Evolutionary conservation across 2,329 filamentous ascomycete species (phyloP).

Genomic region (Fusarium tuaranense): DNA sequence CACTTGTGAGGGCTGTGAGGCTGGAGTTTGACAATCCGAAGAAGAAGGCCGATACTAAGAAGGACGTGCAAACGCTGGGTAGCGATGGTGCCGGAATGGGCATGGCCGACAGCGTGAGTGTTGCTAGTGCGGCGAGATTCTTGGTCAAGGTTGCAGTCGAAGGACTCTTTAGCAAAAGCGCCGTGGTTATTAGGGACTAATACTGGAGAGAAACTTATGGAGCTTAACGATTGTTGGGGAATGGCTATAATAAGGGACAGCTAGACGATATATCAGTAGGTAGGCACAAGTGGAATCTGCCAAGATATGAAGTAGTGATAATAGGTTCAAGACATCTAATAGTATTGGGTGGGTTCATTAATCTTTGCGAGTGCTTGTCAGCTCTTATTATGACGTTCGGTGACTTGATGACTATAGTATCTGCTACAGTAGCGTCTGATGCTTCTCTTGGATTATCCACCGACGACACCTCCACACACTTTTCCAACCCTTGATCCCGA

Average conservation of each 20-base stretch:
- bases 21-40: constrained; percentile 46
- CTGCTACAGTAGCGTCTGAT: neutral
- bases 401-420: neutral
- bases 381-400: neutral
- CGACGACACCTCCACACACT: neutral
- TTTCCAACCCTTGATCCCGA: neutral
- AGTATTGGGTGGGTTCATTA: neutral
- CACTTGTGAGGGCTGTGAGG: constrained; percentile 49
- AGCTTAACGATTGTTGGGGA: neutral
- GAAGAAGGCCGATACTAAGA: neutral
- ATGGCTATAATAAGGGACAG: neutral
- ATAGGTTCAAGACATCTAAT: neutral
- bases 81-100: constrained; percentile 48
- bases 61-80: constrained; percentile 44
- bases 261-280: neutral
- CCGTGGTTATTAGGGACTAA: constrained; percentile 35
- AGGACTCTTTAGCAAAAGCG: constrained; percentile 31
- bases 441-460: neutral
- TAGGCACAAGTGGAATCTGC: neutral
- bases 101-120: constrained; percentile 45
- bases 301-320: neutral
- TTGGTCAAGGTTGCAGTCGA: constrained; percentile 50
- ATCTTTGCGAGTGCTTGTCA: neutral
- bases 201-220: neutral
- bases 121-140: constrained; percentile 47